A percentile compares a stretch with the other conserved stretches of the same genome.
Evolutionary conservation across 176 grass and related monocot genomes (phyloP).

Genomic region (Triticum urartu): DNA sequence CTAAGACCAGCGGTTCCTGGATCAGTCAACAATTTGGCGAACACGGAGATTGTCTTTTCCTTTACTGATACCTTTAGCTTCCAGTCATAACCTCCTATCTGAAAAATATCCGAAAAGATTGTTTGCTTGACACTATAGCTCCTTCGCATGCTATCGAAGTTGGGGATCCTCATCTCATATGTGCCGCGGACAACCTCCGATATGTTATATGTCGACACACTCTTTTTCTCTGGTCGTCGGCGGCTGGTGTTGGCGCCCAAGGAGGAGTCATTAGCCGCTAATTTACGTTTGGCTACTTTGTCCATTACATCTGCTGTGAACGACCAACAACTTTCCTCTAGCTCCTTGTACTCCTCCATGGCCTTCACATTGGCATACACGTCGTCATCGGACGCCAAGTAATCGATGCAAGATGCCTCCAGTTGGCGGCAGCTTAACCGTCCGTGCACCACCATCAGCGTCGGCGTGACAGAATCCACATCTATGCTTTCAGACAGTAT

Average conservation of each 20-base stretch:
- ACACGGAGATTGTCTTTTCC: neutral
- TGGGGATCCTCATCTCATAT: neutral
- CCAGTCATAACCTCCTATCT: neutral
- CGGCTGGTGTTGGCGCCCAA: neutral
- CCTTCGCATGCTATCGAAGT: neutral
- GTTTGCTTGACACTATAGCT: neutral
- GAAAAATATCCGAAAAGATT: neutral
- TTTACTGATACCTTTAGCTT: neutral
- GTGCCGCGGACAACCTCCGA: neutral
- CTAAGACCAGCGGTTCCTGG: neutral
- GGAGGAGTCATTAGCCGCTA: neutral
- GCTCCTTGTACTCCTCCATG: neutral
- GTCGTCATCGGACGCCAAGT: neutral
- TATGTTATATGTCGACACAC: neutral
- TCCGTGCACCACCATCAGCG: neutral
- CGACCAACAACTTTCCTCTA: neutral
- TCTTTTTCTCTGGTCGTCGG: neutral
- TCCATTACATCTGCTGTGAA: neutral
- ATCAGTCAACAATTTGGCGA: neutral
- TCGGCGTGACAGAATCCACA: neutral
- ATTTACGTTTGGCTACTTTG: neutral
- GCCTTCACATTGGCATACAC: neutral
- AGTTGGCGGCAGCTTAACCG: neutral
- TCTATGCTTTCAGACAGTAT: neutral
- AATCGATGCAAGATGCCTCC: neutral